These are phyloP conservation scores for Thelonectria blattea DNA, from an alignment of 2,329 filamentous ascomycete species.

Conservation along the genomic window DNA sequence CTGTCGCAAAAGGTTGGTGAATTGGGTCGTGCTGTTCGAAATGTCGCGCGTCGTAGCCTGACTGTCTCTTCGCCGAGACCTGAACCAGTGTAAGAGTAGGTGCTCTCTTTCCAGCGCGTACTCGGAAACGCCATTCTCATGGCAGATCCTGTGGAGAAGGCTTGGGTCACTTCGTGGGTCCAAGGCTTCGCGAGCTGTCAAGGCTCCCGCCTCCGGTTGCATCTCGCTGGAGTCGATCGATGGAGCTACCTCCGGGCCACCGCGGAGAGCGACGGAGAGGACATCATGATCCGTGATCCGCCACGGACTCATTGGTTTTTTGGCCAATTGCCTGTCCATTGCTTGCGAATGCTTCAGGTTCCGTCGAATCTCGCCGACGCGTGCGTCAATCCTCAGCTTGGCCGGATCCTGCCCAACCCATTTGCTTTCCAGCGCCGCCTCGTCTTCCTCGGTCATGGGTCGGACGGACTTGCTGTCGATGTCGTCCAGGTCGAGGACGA, in stretches of 20 bases:
- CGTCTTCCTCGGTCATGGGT: slow-evolving; percentile 45
- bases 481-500: slow-evolving; percentile 60
- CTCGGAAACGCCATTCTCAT: slow-evolving; percentile 30
- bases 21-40: slow-evolving; percentile 7
- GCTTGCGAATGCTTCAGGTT: slow-evolving; percentile 37
- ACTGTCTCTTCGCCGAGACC: slow-evolving; percentile 35
- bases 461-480: slow-evolving; percentile 53
- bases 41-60: slow-evolving; percentile 5
- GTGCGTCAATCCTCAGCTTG: slow-evolving; percentile 32
- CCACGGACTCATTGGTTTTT: slow-evolving; percentile 42
- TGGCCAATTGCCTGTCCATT: slow-evolving; percentile 34
- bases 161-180: slow-evolving; percentile 8
- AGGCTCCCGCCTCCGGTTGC: slow-evolving; percentile 12
- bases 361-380: slow-evolving; percentile 41
- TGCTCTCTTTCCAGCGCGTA: slow-evolving; percentile 36
- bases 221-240: slow-evolving; percentile 20
- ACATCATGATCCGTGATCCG: slow-evolving; percentile 52
- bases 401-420: slow-evolving; percentile 38
- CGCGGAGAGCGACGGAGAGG: slow-evolving; percentile 47
- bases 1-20: slow-evolving; percentile 33
- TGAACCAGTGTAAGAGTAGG: slow-evolving; percentile 46
- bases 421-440: slow-evolving; percentile 38
- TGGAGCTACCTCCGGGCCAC: slow-evolving; percentile 25
- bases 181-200: slow-evolving; percentile 13
- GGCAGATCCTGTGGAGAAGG: slow-evolving; percentile 30